Percentiles rank a stretch among this genome's conserved stretches.
phyloP scores from a whole-genome alignment of 768 basidiomycete genomes.

The Mycena venus region DNA sequence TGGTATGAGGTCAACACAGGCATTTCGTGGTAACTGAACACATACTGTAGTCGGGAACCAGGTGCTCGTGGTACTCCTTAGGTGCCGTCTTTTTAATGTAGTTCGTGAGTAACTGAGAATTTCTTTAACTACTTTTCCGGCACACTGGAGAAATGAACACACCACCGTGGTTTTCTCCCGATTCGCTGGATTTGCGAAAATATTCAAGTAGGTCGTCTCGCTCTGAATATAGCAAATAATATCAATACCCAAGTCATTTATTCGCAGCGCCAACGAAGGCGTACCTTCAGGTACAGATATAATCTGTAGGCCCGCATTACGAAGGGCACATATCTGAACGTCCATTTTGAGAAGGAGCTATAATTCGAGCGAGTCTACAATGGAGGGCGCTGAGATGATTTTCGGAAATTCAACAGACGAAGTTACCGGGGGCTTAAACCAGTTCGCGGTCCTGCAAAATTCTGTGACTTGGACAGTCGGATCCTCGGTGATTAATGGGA shows the following conservation, averaged over 20 bases:
- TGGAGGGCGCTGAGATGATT: neutral
- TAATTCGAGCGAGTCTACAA: constrained; percentile 43
- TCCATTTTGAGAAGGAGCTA: constrained; percentile 51
- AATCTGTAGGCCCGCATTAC: constrained; percentile 47
- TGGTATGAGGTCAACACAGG: neutral
- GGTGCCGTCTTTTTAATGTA: constrained; percentile 61
- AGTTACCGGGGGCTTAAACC: constrained; percentile 66
- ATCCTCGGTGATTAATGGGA: constrained; percentile 66
- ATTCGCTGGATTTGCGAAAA: constrained; percentile 20
- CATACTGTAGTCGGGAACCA: constrained; percentile 65
- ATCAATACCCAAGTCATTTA: no score
- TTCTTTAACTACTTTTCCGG: neutral
- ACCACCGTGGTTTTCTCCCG: constrained; percentile 21
- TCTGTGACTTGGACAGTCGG: constrained; percentile 65
- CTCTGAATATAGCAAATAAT: neutral
- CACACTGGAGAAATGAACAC: neutral
- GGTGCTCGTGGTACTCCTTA: constrained; percentile 53
- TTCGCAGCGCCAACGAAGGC: no score
- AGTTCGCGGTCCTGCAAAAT: constrained; percentile 72
- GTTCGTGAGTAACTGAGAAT: constrained; percentile 30
- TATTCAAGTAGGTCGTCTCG: constrained; percentile 14
- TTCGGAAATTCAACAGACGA: neutral
- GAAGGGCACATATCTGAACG: constrained; percentile 56
- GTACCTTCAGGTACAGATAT: constrained; percentile 32
- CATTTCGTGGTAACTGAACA: neutral